A percentile compares a stretch with the other conserved stretches of the same genome.
Conservation (phyloP, 108 stramenopile species). For the Fragilaria crotonensis region DNA sequence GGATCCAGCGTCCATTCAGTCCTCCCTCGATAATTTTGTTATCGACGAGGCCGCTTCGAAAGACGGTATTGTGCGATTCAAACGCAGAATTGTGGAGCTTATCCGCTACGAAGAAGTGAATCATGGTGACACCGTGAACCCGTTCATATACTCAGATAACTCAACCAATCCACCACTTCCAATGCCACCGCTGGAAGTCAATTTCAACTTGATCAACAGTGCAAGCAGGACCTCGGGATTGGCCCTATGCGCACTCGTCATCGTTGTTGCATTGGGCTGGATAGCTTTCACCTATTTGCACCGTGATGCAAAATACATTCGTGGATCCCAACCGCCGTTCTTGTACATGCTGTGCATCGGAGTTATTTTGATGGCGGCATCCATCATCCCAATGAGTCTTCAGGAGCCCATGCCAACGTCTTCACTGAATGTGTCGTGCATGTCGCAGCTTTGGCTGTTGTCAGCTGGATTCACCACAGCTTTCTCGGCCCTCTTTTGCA, state of each 20-base stretch:
- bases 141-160: constrained; percentile 1
- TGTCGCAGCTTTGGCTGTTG: constrained; percentile 26
- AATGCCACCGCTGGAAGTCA: background rate
- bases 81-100: background rate
- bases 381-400: constrained; percentile 32
- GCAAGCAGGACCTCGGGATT: background rate
- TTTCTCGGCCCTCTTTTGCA: constrained; percentile 45
- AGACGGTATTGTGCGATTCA: background rate
- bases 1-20: background rate
- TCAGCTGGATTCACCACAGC: constrained; percentile 39
- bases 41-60: background rate
- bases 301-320: background rate
- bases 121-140: background rate
- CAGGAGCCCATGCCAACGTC: constrained; percentile 22
- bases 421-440: constrained; percentile 10
- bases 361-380: constrained; percentile 40
- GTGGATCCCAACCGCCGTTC: constrained; percentile 45
- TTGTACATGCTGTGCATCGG: constrained; percentile 49
- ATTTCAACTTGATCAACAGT: background rate
- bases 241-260: background rate
- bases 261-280: background rate
- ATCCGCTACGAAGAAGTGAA: background rate
- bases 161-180: background rate
- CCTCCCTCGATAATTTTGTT: background rate
- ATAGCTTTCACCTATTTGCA: background rate